Evolutionary conservation across 73 alveolate genomes (phyloP).

Genomic region (Loxodes magnus): DNA sequence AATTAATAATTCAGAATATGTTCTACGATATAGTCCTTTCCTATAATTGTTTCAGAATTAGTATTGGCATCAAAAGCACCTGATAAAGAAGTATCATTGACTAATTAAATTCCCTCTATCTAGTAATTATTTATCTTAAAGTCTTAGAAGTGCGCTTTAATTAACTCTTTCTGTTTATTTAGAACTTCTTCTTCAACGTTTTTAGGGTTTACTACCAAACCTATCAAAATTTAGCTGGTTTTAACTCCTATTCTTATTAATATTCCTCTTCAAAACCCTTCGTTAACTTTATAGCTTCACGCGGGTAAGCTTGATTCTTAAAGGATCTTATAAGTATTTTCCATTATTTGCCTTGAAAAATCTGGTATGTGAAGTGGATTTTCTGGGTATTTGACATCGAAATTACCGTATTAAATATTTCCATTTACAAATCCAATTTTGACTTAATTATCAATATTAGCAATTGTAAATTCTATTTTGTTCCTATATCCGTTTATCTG

Average conservation of each 20-base stretch:
- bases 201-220: conserved; percentile 23
- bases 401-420: conserved; percentile 36
- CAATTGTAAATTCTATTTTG: conserved; percentile 72
- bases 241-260: conserved; percentile 33
- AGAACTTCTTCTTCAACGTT: conserved; percentile 18
- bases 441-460: conserved; percentile 31
- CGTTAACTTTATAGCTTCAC: conserved; percentile 30
- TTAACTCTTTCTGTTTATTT: conserved; percentile 7
- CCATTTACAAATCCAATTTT: conserved; percentile 72
- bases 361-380: conserved; percentile 29
- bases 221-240: conserved; percentile 38
- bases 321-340: conserved; percentile 26
- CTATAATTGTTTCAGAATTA: conserved; percentile 14
- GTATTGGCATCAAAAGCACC: conserved; percentile 9
- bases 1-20: conserved; percentile 25
- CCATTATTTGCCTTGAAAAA: conserved; percentile 32
- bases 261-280: conserved; percentile 60
- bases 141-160: conserved; percentile 3
- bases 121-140: conserved; percentile 2
- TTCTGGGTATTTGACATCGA: conserved; percentile 46
- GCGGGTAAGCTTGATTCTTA: conserved; percentile 34
- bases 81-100: background rate
- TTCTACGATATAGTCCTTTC: conserved; percentile 26
- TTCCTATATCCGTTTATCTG: conserved; percentile 47
- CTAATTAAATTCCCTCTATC: background rate